Evolutionary conservation across 2,329 filamentous ascomycete species (phyloP).

Genomic region (Pseudogymnoascus sp.): DNA sequence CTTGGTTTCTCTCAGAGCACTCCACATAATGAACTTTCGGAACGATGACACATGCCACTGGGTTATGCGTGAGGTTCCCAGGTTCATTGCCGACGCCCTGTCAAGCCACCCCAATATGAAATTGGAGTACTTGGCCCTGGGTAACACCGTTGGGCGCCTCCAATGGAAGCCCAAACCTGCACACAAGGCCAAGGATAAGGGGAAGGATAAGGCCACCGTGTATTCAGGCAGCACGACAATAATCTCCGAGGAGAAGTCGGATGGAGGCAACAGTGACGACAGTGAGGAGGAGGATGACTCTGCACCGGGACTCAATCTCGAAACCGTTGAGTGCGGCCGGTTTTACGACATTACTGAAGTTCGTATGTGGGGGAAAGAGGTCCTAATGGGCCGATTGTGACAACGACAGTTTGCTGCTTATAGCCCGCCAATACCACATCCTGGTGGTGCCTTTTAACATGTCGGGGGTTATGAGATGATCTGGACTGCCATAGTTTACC

Average conservation of each 20-base stretch:
- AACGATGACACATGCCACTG: constrained; percentile 49
- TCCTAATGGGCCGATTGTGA: constrained; percentile 39
- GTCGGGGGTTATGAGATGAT: neutral
- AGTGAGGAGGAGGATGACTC: constrained; percentile 31
- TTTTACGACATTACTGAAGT: constrained; percentile 42
- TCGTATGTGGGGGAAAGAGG: constrained; percentile 52
- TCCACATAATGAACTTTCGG: constrained; percentile 48
- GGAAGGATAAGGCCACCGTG: constrained; percentile 20
- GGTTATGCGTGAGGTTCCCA: constrained; percentile 48
- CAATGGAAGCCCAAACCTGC: constrained; percentile 27
- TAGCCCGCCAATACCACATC: neutral
- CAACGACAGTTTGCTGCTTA: neutral
- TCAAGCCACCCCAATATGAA: constrained; percentile 47
- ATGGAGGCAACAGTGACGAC: constrained; percentile 22
- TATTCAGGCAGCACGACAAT: constrained; percentile 16
- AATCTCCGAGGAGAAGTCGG: constrained; percentile 21
- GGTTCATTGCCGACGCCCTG: constrained; percentile 52
- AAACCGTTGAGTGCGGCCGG: constrained; percentile 33
- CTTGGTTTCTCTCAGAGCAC: constrained; percentile 42
- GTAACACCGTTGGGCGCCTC: constrained; percentile 42
- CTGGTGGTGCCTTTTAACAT: neutral
- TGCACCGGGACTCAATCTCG: constrained; percentile 28
- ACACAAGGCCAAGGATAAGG: constrained; percentile 22
- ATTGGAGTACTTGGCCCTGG: constrained; percentile 52
- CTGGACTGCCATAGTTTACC: neutral